phyloP scores from a whole-genome alignment of 2,329 filamentous ascomycete genomes.

The Sarocladium brachiariae region DNA sequence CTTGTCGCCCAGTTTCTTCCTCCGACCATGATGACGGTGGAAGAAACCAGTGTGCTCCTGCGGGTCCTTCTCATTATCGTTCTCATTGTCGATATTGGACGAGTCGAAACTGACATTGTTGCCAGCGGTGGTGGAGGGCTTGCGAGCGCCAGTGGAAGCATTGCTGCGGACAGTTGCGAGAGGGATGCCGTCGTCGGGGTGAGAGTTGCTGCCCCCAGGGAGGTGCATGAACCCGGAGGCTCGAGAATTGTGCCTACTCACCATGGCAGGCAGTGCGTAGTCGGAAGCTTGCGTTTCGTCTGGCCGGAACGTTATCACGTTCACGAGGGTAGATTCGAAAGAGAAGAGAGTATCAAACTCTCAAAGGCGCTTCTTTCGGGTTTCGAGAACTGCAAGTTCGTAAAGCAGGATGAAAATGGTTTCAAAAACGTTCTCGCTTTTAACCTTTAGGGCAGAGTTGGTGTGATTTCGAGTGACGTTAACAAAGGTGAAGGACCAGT shows the following conservation, averaged over 20 bases:
- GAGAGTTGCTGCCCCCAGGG: constrained; percentile 20
- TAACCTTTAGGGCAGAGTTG: no score
- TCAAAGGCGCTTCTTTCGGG: not conserved
- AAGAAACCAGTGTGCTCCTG: constrained; percentile 27
- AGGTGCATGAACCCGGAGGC: constrained; percentile 40
- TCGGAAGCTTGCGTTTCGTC: not conserved
- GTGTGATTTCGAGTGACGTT: not conserved
- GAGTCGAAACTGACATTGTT: constrained; percentile 28
- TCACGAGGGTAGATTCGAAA: not conserved
- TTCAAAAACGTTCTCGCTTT: not conserved
- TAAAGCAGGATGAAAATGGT: not conserved
- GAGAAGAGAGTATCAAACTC: constrained; percentile 8
- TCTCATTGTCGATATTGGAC: constrained; percentile 22
- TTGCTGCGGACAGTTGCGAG: constrained; percentile 49
- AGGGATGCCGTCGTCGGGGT: constrained; percentile 42
- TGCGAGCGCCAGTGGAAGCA: constrained; percentile 47
- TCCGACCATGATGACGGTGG: constrained; percentile 36
- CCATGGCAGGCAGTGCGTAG: constrained; percentile 16
- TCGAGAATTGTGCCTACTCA: constrained; percentile 23
- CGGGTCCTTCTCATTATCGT: constrained; percentile 35
- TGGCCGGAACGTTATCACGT: not conserved
- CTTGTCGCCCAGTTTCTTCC: constrained; percentile 39
- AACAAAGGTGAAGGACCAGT: constrained; percentile 8
- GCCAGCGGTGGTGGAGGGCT: constrained; percentile 29
- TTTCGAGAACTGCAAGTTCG: not conserved